These are phyloP conservation scores for Phialophora expanda DNA, from an alignment of 2,329 filamentous ascomycete genomes.

Conservation along the genomic window DNA sequence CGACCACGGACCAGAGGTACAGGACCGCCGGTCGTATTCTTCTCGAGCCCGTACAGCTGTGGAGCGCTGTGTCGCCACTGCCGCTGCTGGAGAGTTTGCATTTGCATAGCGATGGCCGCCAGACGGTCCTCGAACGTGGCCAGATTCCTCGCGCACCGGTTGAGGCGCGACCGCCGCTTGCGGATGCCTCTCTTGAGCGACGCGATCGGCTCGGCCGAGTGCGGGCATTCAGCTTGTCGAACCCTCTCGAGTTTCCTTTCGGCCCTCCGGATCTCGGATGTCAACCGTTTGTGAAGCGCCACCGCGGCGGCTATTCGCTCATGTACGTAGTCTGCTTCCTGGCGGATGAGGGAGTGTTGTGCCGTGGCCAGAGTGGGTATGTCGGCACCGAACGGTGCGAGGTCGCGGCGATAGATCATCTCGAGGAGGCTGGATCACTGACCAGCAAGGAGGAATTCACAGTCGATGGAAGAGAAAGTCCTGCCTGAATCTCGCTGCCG, in stretches of 20 bases:
- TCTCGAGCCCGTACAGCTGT: neutral
- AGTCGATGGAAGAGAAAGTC: neutral
- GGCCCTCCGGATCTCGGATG: constrained; percentile 4
- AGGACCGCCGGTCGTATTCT: neutral
- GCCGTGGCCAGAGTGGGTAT: constrained; percentile 23
- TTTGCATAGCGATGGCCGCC: constrained; percentile 10
- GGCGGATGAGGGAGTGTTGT: constrained; percentile 29
- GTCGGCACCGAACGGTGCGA: neutral
- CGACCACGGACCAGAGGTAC: neutral
- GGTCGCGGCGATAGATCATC: constrained; percentile 9
- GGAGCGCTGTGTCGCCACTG: constrained; percentile 22
- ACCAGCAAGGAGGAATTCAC: neutral
- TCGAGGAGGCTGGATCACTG: neutral
- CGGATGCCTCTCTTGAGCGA: constrained; percentile 19
- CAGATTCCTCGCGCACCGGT: constrained; percentile 14
- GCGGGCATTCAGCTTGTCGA: neutral
- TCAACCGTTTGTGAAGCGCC: constrained; percentile 14
- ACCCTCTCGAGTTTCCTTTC: constrained; percentile 11
- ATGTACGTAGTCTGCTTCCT: constrained; percentile 31
- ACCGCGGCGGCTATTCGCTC: constrained; percentile 19
- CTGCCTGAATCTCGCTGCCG: neutral
- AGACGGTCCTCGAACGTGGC: constrained; percentile 13
- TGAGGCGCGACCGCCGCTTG: constrained; percentile 22
- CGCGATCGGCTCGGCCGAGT: neutral
- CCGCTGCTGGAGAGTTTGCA: constrained; percentile 19